Percentiles rank a stretch among this genome's conserved stretches.
These are phyloP conservation scores for Aureobasidium sp. DNA, from an alignment of 2,329 filamentous ascomycete genomes.

Conservation along the genomic window DNA sequence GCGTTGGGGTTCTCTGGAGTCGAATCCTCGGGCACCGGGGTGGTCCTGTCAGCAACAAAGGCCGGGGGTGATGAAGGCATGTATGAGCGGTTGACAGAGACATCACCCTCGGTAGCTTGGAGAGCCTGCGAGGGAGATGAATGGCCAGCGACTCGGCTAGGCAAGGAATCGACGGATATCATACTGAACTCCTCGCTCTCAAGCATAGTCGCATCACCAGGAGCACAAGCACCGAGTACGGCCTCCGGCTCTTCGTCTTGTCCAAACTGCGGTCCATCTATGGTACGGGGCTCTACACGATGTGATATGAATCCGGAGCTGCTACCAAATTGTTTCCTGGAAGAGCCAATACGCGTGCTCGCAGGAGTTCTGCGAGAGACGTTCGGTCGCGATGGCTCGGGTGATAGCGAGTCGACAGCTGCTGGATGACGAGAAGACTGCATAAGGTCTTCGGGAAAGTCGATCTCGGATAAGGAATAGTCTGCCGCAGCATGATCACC, in stretches of 20 bases:
- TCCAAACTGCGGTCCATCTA: background rate
- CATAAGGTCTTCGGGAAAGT: background rate
- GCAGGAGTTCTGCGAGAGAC: background rate
- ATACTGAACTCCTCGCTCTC: conserved; percentile 45
- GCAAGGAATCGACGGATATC: conserved; percentile 41
- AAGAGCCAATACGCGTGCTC: background rate
- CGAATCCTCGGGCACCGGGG: conserved; percentile 9
- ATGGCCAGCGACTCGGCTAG: conserved; percentile 20
- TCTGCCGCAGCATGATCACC: conserved; percentile 2
- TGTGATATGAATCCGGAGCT: background rate
- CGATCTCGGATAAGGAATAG: conserved; percentile 3
- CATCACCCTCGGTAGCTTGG: background rate
- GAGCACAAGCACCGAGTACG: conserved; percentile 9
- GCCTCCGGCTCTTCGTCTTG: conserved; percentile 14
- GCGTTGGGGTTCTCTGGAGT: conserved; percentile 9
- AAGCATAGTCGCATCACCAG: conserved; percentile 38
- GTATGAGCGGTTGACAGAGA: conserved; percentile 19
- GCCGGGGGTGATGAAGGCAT: conserved; percentile 27
- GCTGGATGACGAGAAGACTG: background rate
- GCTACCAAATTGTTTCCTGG: background rate
- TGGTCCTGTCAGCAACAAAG: conserved; percentile 9
- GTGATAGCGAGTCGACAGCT: background rate
- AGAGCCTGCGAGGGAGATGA: background rate
- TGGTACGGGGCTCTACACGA: background rate
- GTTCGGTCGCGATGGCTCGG: background rate